Conservation (phyloP, 768 basidiomycete genomes). For the Strobilomyces dryophilus region DNA sequence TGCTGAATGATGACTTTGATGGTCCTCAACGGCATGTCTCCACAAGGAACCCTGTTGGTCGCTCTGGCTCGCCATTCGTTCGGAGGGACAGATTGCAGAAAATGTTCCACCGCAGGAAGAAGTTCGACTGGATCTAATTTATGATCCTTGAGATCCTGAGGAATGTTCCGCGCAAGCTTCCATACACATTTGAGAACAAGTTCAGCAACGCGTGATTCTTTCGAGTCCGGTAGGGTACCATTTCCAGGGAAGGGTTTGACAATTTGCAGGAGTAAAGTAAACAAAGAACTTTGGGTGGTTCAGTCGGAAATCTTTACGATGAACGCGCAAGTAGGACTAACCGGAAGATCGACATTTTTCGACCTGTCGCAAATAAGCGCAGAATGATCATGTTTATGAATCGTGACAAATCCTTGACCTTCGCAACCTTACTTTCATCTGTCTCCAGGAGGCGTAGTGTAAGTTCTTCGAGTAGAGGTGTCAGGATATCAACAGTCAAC, state of each 20-base stretch:
- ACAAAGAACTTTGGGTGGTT: constrained; percentile 44
- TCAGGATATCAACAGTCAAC: constrained; percentile 78
- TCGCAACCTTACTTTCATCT: constrained; percentile 77
- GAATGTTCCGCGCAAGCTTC: constrained; percentile 94
- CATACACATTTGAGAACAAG: constrained; percentile 95
- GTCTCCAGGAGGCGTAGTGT: constrained; percentile 90
- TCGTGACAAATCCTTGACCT: constrained; percentile 88
- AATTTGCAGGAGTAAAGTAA: constrained; percentile 76
- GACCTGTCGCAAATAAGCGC: constrained; percentile 85
- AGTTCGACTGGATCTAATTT: constrained; percentile 83
- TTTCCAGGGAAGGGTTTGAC: constrained; percentile 79
- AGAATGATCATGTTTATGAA: constrained; percentile 99
- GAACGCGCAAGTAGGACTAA: constrained; percentile 33
- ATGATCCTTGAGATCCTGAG: constrained; percentile 80
- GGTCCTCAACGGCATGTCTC: constrained; percentile 96
- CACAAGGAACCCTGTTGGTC: constrained; percentile 87
- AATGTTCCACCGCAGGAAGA: constrained; percentile 90
- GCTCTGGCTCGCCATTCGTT: constrained; percentile 95
- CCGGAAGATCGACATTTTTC: constrained; percentile 90
- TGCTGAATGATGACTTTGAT: constrained; percentile 99
- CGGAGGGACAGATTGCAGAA: constrained; percentile 88
- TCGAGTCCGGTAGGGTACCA: constrained; percentile 67
- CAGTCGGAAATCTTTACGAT: not conserved
- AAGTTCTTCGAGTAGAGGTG: constrained; percentile 85
- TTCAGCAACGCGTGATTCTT: constrained; percentile 86